Base-by-base conservation (phyloP, 1,284 basidiomycete genomes). In the Boletus hoseneyae region DNA sequence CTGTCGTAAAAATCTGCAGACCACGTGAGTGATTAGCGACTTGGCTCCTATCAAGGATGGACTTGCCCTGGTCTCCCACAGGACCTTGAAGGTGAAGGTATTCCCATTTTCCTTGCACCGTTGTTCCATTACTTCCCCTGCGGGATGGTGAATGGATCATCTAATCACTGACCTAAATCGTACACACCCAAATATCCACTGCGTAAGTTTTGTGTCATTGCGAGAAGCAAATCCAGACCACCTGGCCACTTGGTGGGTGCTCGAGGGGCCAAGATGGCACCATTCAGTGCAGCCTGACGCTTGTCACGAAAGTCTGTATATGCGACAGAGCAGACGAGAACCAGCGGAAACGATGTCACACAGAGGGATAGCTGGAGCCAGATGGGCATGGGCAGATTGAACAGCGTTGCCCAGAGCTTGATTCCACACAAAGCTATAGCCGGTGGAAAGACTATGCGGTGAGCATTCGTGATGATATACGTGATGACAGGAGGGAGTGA, bases 141-240 rank as follows among this genome's bases (percentile, higher is more conserved):
- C n/a, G n/a, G 11, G 29, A 49, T 13, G 6, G 35, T 57, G 35
- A 47, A 42, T 16, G 3, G 32, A 36, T 10, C 7, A 32, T 43
- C 12, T 7, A 19, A 19, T 15, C 8, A 30, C n/a, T 10, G 13
- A 36, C 27, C 21, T 11, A 33, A 15, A n/a, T 35, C 7, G 36
- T 53, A 48, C 64, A 25, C 39, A 68, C 71, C 72, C 29, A 71
- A 60, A 57, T 70, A 73, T 7, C 66, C 67, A 13, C 42, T 44
- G 13, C 58, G 61, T 27, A 66, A 53, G 41, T 66, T 65, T 11
- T 42, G 42, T 7, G 66, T n/a, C 7, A 41, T 55, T 6, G 43
- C 25, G 10, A 64, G 29, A 0, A 75, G 48, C 3, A 62, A 52
- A 36, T 66, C 63, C 11, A 76, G 32, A 8, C 65, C 63, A 16